These are phyloP conservation scores for Coniochaeta ligniaria DNA, from an alignment of 2,329 filamentous ascomycete genomes.

Conservation along the genomic window DNA sequence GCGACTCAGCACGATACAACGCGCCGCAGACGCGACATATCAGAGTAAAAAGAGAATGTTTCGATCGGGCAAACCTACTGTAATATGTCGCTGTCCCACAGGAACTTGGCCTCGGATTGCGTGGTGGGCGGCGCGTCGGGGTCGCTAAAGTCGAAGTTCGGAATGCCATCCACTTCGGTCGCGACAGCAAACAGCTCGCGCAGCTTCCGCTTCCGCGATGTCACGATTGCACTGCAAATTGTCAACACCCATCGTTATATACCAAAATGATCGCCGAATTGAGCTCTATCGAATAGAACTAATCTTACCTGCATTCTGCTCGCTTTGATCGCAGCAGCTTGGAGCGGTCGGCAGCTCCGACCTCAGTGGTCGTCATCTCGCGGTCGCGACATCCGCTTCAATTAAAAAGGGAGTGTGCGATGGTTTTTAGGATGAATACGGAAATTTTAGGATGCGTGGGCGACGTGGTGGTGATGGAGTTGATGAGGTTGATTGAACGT, in stretches of 20 bases:
- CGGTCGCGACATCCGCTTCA: slow-evolving; percentile 64
- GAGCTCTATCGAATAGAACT: slow-evolving; percentile 34
- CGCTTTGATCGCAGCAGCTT: slow-evolving; percentile 60
- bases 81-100: slow-evolving; percentile 50
- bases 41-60: slow-evolving; percentile 10
- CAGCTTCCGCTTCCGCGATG: slow-evolving; percentile 85
- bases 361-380: slow-evolving; percentile 57
- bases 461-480: slow-evolving; percentile 8
- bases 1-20: slow-evolving; percentile 9
- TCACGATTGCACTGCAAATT: slow-evolving; percentile 58
- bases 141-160: slow-evolving; percentile 49
- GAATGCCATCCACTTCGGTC: slow-evolving; percentile 58
- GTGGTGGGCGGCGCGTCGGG: slow-evolving; percentile 47
- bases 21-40: slow-evolving; percentile 10
- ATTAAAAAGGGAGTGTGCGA: slow-evolving; percentile 44
- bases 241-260: slow-evolving; percentile 36
- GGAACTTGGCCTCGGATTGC: slow-evolving; percentile 45
- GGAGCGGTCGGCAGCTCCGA: slow-evolving; percentile 58
- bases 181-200: slow-evolving; percentile 78
- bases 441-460: slow-evolving; percentile 26
- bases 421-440: slow-evolving; percentile 22
- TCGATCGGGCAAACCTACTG: slow-evolving; percentile 40
- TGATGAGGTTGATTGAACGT: slow-evolving; percentile 3
- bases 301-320: slow-evolving; percentile 52
- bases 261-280: slow-evolving; percentile 43